Evolutionary conservation across 306 rosid genomes (phyloP).

Genomic region (Inga leiocalycina): DNA sequence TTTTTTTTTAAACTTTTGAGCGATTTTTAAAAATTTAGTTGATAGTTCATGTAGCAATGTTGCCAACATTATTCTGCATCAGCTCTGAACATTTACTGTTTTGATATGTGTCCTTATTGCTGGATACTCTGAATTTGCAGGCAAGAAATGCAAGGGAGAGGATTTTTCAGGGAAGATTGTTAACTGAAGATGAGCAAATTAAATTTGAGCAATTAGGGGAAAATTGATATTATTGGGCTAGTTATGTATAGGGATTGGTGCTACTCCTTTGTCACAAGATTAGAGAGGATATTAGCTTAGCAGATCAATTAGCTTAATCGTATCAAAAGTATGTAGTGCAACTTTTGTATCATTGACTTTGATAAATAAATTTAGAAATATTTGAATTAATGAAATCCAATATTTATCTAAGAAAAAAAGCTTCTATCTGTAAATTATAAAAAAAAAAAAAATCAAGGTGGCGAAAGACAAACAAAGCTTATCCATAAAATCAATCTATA

Average conservation of each 20-base stretch:
- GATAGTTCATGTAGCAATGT: neutral
- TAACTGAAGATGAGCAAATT: constrained; percentile 32
- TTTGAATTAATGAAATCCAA: no score
- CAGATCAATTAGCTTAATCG: neutral
- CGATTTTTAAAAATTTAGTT: neutral
- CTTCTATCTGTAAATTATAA: neutral
- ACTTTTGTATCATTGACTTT: no score
- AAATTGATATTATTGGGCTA: no score
- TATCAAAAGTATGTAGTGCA: no score
- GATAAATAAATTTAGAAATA: no score
- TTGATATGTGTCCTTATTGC: neutral
- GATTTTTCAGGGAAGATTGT: constrained; percentile 35
- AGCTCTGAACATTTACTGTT: neutral
- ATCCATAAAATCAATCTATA: neutral
- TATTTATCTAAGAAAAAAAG: no score
- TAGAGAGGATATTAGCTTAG: no score
- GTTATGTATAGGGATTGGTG: no score
- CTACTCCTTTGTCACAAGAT: no score
- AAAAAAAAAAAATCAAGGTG: neutral
- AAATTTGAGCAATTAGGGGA: constrained; percentile 3
- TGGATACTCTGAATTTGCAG: neutral
- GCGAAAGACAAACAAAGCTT: neutral
- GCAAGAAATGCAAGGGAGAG: neutral
- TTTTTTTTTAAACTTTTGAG: neutral
- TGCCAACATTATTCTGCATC: neutral